Percentiles rank a stretch among this genome's conserved stretches.
phyloP scores from a whole-genome alignment of 495 filamentous ascomycete species.

The Friedmanniomyces simplex region DNA sequence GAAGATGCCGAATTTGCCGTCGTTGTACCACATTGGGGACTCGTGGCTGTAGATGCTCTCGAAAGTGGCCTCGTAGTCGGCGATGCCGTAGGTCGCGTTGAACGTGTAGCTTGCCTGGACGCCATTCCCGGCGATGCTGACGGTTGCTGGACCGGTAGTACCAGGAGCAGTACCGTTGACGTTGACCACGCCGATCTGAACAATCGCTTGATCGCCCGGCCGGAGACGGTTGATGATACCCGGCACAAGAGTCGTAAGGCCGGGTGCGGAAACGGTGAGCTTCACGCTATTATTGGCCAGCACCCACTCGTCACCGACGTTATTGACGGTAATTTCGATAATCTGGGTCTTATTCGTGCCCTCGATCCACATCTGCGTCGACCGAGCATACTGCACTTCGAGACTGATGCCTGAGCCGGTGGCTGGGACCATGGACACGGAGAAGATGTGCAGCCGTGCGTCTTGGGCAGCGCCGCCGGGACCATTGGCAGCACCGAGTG shows the following conservation, averaged over 20 bases:
- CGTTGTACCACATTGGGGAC: constrained; percentile 43
- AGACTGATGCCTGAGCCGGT: constrained; percentile 10
- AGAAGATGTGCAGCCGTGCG: constrained; percentile 37
- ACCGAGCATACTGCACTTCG: constrained; percentile 40
- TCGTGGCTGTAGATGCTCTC: constrained; percentile 39
- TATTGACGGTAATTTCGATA: constrained; percentile 43
- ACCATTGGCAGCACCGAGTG: constrained; percentile 20
- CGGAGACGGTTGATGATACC: constrained; percentile 40
- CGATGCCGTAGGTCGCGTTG: constrained; percentile 31
- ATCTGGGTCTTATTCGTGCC: constrained; percentile 38
- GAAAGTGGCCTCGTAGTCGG: constrained; percentile 29
- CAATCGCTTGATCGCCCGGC: constrained; percentile 42
- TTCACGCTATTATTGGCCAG: constrained; percentile 32
- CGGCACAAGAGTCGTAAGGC: constrained; percentile 31
- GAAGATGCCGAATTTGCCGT: constrained; percentile 47
- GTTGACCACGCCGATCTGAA: constrained; percentile 38
- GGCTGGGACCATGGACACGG: constrained; percentile 31
- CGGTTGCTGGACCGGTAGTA: constrained; percentile 24
- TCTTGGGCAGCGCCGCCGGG: constrained; percentile 17
- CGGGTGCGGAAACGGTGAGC: constrained; percentile 31
- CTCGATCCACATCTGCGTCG: constrained; percentile 43
- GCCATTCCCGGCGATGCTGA: constrained; percentile 25
- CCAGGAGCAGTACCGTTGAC: constrained; percentile 8
- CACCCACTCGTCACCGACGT: constrained; percentile 36
- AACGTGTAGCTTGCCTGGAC: constrained; percentile 26